Percentiles rank a stretch among this genome's conserved stretches.
These are phyloP conservation scores for Chlorella sp. DNA, from an alignment of 139 green algal species.

Conservation along the genomic window DNA sequence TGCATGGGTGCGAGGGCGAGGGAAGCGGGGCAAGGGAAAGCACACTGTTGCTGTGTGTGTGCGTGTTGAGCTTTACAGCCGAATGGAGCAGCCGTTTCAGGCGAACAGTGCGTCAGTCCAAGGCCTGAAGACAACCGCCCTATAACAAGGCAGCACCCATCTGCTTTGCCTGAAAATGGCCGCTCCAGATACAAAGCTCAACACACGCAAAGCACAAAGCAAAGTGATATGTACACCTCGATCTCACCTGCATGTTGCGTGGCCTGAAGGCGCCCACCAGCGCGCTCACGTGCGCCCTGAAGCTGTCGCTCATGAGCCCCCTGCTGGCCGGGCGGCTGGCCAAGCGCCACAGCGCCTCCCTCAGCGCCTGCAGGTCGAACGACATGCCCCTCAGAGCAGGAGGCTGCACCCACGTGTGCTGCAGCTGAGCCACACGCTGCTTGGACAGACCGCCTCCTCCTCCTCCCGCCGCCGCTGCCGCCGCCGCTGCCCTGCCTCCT, in stretches of 20 bases:
- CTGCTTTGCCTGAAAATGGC: too few species aligned
- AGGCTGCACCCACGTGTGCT: slow-evolving; percentile 26
- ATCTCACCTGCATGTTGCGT: not conserved
- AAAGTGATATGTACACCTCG: too few species aligned
- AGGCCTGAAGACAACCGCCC: too few species aligned
- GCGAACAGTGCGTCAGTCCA: too few species aligned
- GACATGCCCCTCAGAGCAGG: slow-evolving; percentile 18
- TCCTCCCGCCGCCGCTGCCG: not conserved
- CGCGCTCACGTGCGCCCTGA: not conserved
- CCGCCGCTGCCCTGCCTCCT: not conserved
- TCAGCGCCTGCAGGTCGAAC: slow-evolving; percentile 41
- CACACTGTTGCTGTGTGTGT: too few species aligned
- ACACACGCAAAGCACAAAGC: too few species aligned
- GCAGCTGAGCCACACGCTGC: slow-evolving; percentile 3
- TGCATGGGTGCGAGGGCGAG: too few species aligned
- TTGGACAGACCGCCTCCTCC: not conserved
- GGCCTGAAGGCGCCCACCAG: not conserved
- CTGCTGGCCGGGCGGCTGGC: not conserved
- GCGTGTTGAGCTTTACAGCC: too few species aligned
- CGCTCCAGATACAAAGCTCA: too few species aligned
- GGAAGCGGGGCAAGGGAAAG: too few species aligned
- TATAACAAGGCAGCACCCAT: too few species aligned
- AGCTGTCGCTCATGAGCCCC: not conserved
- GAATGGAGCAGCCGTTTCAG: too few species aligned
- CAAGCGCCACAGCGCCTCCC: slow-evolving; percentile 21